phyloP scores from a whole-genome alignment of 148 eudicot genomes.

The Oxyria digyna region DNA sequence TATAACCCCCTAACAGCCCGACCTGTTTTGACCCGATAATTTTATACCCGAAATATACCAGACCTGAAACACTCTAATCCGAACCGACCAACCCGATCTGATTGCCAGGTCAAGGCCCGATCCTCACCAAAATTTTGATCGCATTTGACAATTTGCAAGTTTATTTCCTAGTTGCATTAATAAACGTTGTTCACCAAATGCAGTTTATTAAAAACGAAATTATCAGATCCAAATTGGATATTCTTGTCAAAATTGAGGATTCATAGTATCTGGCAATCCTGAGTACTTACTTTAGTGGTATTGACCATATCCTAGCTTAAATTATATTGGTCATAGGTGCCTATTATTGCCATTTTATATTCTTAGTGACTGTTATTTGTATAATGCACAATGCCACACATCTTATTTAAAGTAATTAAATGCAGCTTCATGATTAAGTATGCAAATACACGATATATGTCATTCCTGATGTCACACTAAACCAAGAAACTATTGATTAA shows the following conservation, averaged over 20 bases:
- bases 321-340: background rate
- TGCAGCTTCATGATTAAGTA: background rate
- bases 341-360: background rate
- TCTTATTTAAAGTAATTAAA: background rate
- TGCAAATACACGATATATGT: background rate
- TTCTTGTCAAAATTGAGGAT: background rate
- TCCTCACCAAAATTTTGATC: no score
- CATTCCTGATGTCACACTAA: background rate
- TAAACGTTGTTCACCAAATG: no score
- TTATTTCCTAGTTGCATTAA: no score
- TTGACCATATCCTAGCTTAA: background rate
- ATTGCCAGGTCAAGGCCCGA: no score
- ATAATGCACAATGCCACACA: background rate
- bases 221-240: no score
- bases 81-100: no score
- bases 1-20: no score
- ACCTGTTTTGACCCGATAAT: no score
- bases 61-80: no score
- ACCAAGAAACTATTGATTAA: background rate
- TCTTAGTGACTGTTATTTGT: background rate
- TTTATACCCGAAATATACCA: no score
- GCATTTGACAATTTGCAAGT: no score
- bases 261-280: background rate
- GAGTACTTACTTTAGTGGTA: background rate
- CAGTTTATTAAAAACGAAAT: no score